Evolutionary conservation across 164 flowering plant genomes (phyloP), one percentile per base, ranked within the genome.

Genomic region (Houttuynia cordata): DNA sequence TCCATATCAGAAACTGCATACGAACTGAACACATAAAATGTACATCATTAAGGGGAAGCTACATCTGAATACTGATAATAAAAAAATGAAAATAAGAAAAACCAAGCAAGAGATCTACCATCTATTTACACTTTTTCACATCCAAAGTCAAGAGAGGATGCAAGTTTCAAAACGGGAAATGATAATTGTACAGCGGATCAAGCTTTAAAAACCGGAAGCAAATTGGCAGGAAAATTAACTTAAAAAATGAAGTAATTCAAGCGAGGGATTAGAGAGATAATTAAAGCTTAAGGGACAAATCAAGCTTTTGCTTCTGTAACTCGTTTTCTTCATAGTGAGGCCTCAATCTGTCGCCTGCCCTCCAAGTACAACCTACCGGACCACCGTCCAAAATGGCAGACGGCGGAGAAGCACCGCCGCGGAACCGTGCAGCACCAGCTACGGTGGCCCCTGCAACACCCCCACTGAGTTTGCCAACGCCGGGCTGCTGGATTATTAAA

Each of bases 261-360:
- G 39, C 23, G 10, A 30, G 39, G 17, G 24, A 24, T 8, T 20
- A 59, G 62, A 51, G 37, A 30, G 2, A 30, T n/a, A n/a, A 17
- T 53, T 45, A 65, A 19, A 66, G 64, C 59, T 66, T 66, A 40
- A 66, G 64, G 2, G 64, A 60, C 42, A 61, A 42, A 30, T 66
- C 69, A 41, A 66, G 59, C 51, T 60, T 60, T 15, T 60, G 59
- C 51, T 53, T 53, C 20, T 66, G 21, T 24, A 8, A 24, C 52
- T 59, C 53, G 5, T 65, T 37, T 14, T 62, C 39, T 10, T 24
- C 30, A 37, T 14, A 10, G 10, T 72, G 72, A 51, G 64, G 42
- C 71, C 69, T 76, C 59, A 60, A 51, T 67, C 24, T 14, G 49
- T 40, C 45, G 30, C 63, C 24, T 17, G 1, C 52, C 24, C n/a